Evolutionary conservation across 495 filamentous ascomycete genomes (phyloP).

Genomic region (Entonaema liquescens): DNA sequence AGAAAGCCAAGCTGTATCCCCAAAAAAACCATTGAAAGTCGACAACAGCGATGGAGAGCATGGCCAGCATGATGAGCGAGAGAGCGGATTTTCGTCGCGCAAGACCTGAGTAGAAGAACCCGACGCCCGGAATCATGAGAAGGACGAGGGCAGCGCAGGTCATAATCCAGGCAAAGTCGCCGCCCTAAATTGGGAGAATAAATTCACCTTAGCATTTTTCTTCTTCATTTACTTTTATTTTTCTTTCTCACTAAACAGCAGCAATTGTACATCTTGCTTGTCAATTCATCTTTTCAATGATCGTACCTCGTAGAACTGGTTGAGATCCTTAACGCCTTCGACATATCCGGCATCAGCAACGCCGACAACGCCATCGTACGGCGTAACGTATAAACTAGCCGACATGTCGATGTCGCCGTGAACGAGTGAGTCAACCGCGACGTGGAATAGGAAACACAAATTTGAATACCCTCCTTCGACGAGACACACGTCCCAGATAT

Average conservation of each 20-base stretch:
- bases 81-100: constrained; percentile 94
- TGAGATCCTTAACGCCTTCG: constrained; percentile 42
- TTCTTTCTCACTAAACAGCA: too few species aligned
- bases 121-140: constrained; percentile 92
- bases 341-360: constrained; percentile 44
- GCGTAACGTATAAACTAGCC: constrained; percentile 42
- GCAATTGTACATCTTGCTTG: neutral
- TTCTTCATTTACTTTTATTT: neutral
- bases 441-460: constrained; percentile 1
- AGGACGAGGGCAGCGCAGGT: constrained; percentile 82
- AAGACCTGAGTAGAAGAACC: constrained; percentile 99
- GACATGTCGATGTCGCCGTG: constrained; percentile 42
- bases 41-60: constrained; percentile 88
- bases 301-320: constrained; percentile 50
- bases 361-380: constrained; percentile 46
- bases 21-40: constrained; percentile 99
- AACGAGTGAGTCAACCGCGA: neutral
- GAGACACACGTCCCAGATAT: constrained; percentile 26
- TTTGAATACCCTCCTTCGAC: constrained; percentile 9
- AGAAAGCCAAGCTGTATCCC: constrained; percentile 96
- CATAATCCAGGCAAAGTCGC: constrained; percentile 86
- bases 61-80: constrained; percentile 92
- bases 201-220: constrained; percentile 33
- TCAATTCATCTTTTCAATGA: neutral
- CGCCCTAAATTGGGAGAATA: constrained; percentile 60